These are phyloP conservation scores for Stephania japonica DNA, from an alignment of 164 flowering plant genomes.

Conservation along the genomic window DNA sequence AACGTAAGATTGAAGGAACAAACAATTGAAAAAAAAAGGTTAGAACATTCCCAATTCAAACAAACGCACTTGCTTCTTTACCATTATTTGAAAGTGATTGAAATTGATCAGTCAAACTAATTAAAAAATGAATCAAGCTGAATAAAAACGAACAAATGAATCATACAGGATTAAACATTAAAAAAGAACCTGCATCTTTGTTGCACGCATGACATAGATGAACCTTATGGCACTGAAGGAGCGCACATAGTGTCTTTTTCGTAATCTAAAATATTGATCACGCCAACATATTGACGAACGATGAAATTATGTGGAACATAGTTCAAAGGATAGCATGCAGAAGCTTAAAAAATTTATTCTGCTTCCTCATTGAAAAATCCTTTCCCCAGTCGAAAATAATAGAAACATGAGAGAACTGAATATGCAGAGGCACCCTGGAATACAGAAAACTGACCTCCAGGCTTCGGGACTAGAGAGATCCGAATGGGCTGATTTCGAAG, in stretches of 20 bases:
- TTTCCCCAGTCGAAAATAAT: slow-evolving; percentile 71
- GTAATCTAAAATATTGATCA: not conserved
- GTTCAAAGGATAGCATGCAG: not conserved
- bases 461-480: slow-evolving; percentile 71
- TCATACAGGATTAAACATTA: too few relatives aligned
- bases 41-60: too few relatives aligned
- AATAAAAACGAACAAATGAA: too few relatives aligned
- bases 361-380: slow-evolving; percentile 59
- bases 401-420: slow-evolving; percentile 69
- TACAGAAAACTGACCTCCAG: slow-evolving; percentile 67
- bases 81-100: too few relatives aligned
- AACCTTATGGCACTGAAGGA: not conserved
- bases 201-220: too few relatives aligned
- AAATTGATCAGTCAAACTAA: too few relatives aligned
- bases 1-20: too few relatives aligned
- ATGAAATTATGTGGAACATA: not conserved
- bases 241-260: not conserved
- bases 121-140: too few relatives aligned
- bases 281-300: not conserved
- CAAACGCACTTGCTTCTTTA: too few relatives aligned
- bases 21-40: too few relatives aligned
- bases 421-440: slow-evolving; percentile 74
- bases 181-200: too few relatives aligned
- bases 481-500: slow-evolving; percentile 46
- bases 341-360: not conserved